Evolutionary conservation across 2,329 filamentous ascomycete species (phyloP).

Genomic region (Exophiala spinifera): DNA sequence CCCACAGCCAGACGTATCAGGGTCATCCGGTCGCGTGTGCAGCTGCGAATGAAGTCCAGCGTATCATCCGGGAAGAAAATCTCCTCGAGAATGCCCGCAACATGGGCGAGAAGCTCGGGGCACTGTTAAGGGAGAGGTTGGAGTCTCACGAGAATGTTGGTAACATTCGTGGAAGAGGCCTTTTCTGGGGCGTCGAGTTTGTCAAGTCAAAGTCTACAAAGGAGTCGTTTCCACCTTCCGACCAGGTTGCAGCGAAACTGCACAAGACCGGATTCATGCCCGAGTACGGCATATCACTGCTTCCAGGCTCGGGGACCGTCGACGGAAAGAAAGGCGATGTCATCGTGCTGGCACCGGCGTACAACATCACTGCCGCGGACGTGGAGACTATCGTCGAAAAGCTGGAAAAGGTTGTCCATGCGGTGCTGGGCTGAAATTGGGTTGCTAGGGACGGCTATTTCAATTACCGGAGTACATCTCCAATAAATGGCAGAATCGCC

Average conservation of each 20-base stretch:
- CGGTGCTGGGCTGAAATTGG: not conserved
- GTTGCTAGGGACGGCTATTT: too few relatives aligned
- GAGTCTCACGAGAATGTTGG: slow-evolving; percentile 51
- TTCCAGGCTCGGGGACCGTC: slow-evolving; percentile 61
- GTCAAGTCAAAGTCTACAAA: slow-evolving; percentile 55
- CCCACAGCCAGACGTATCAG: slow-evolving; percentile 59
- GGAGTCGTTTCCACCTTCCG: slow-evolving; percentile 48
- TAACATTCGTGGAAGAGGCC: slow-evolving; percentile 55
- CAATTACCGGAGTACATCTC: too few relatives aligned
- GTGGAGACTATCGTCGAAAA: slow-evolving; percentile 5
- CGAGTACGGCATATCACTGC: slow-evolving; percentile 56
- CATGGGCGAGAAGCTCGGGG: slow-evolving; percentile 35
- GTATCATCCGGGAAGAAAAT: slow-evolving; percentile 49
- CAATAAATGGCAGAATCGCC: too few relatives aligned
- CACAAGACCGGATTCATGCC: slow-evolving; percentile 40
- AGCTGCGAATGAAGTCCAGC: slow-evolving; percentile 49
- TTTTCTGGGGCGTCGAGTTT: slow-evolving; percentile 60
- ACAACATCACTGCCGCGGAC: slow-evolving; percentile 47
- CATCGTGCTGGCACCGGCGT: slow-evolving; percentile 66
- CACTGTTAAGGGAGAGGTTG: slow-evolving; percentile 44
- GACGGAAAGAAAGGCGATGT: slow-evolving; percentile 64
- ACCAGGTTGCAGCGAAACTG: slow-evolving; percentile 44
- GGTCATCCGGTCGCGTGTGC: slow-evolving; percentile 55
- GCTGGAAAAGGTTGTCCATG: not conserved
- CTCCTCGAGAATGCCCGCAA: slow-evolving; percentile 42